Conservation (phyloP, 1,139 yeast genomes). For the Lodderomyces oxycetoniae region DNA sequence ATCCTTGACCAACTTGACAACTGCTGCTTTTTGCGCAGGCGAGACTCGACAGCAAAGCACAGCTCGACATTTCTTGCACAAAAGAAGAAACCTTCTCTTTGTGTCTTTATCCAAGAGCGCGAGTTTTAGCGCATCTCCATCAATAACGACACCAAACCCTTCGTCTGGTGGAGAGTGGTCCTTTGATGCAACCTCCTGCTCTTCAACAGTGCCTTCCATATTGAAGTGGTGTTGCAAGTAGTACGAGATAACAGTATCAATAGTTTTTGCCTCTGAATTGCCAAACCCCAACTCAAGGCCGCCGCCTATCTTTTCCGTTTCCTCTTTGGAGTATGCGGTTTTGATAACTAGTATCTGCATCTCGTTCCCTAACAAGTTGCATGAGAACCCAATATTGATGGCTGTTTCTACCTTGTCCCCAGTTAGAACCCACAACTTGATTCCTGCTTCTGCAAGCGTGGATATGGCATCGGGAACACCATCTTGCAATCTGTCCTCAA, state of each 20-base stretch:
- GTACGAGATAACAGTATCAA: slow-evolving; percentile 53
- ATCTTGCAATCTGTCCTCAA: slow-evolving; percentile 48
- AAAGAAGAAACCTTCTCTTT: slow-evolving; percentile 66
- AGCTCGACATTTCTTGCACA: slow-evolving; percentile 91
- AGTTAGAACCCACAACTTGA: slow-evolving; percentile 48
- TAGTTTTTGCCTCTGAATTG: slow-evolving; percentile 28
- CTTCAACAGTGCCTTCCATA: slow-evolving; percentile 58
- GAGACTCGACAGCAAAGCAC: slow-evolving; percentile 97
- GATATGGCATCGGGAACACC: slow-evolving; percentile 49
- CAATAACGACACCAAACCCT: slow-evolving; percentile 78
- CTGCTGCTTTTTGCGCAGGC: slow-evolving; percentile 94
- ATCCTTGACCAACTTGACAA: slow-evolving; percentile 85
- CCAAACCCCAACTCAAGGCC: slow-evolving; percentile 29
- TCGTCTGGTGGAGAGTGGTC: slow-evolving; percentile 79
- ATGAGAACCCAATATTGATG: slow-evolving; percentile 47
- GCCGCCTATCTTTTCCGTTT: slow-evolving; percentile 29
- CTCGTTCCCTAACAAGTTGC: slow-evolving; percentile 46
- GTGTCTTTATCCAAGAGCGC: slow-evolving; percentile 56
- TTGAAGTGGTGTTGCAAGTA: slow-evolving; percentile 60
- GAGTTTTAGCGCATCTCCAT: slow-evolving; percentile 83
- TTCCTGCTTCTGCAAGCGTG: slow-evolving; percentile 44
- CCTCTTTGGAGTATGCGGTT: slow-evolving; percentile 27
- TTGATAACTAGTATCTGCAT: slow-evolving; percentile 43
- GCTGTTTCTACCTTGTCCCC: slow-evolving; percentile 53
- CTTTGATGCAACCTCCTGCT: slow-evolving; percentile 54